Percentiles rank a stretch among this genome's conserved stretches.
Evolutionary conservation across 441 rosid genomes (phyloP).

Genomic region (Populus hybrid): DNA sequence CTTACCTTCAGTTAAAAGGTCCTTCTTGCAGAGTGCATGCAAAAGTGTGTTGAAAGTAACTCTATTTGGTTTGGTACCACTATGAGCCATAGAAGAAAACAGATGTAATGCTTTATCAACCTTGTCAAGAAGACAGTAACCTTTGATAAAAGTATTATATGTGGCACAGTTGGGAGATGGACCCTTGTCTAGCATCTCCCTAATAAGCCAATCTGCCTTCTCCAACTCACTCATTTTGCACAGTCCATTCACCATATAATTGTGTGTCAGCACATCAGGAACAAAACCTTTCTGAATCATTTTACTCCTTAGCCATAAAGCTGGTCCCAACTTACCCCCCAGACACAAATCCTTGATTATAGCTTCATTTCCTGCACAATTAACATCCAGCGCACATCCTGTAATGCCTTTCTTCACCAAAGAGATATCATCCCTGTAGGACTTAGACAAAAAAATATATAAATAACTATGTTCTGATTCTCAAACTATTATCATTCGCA

Average conservation of each 20-base stretch:
- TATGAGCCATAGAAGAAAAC: conserved; percentile 41
- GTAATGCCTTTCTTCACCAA: conserved; percentile 19
- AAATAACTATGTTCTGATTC: not conserved
- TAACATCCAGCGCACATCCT: conserved; percentile 21
- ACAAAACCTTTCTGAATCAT: conserved; percentile 46
- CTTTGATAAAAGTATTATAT: conserved; percentile 54
- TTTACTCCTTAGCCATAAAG: conserved; percentile 52
- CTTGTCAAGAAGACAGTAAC: conserved; percentile 42
- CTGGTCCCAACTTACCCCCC: conserved; percentile 59
- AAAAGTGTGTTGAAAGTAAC: conserved; percentile 59
- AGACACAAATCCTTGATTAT: conserved; percentile 49
- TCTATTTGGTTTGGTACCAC: conserved; percentile 52
- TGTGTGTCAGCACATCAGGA: conserved; percentile 59
- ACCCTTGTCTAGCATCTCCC: conserved; percentile 63
- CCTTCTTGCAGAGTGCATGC: conserved; percentile 60
- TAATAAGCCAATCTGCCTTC: conserved; percentile 49
- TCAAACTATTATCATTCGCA: not conserved
- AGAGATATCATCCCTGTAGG: conserved; percentile 52
- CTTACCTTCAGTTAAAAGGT: conserved; percentile 40
- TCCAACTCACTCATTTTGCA: conserved; percentile 46
- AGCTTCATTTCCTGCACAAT: conserved; percentile 26
- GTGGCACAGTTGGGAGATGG: conserved; percentile 59
- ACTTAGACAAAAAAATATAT: conserved; percentile 10
- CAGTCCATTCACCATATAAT: conserved; percentile 55
- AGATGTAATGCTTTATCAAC: conserved; percentile 54